Conservation (phyloP, 805 yeast genomes). For the Saturnispora halmiae region DNA sequence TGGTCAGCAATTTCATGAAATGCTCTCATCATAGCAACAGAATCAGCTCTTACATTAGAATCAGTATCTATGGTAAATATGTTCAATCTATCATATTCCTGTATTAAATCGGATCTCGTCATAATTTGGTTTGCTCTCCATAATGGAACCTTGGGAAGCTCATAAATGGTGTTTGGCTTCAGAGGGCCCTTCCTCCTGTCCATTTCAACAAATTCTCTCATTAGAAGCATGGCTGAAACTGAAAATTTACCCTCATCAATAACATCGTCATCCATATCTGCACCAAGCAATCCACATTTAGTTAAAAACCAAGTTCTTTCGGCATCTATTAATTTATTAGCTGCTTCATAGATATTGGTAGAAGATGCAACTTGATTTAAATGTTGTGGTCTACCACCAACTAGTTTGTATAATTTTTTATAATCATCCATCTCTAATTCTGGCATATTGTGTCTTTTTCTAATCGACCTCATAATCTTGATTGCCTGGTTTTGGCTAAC, state of each 20-base stretch:
- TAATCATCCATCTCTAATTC: constrained; percentile 28
- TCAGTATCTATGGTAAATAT: constrained; percentile 71
- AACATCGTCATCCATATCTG: constrained; percentile 81
- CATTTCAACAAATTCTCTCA: constrained; percentile 64
- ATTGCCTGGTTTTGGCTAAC: constrained; percentile 47
- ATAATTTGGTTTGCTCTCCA: constrained; percentile 81
- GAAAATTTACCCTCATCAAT: constrained; percentile 77
- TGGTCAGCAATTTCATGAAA: constrained; percentile 67
- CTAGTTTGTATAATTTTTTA: constrained; percentile 47
- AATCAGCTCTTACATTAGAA: constrained; percentile 68
- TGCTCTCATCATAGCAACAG: constrained; percentile 85
- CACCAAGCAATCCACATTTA: constrained; percentile 71
- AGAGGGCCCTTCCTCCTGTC: constrained; percentile 33
- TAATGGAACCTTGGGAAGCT: constrained; percentile 63
- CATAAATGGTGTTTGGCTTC: constrained; percentile 15
- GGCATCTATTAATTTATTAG: constrained; percentile 62
- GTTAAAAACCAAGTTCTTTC: constrained; percentile 83
- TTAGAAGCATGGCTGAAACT: constrained; percentile 61
- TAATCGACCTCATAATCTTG: constrained; percentile 42
- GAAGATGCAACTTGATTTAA: constrained; percentile 60
- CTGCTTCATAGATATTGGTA: constrained; percentile 45
- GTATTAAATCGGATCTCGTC: constrained; percentile 79
- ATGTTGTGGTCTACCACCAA: constrained; percentile 84
- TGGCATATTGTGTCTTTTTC: constrained; percentile 37
- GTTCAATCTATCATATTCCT: constrained; percentile 63